These are phyloP conservation scores for Nemophila menziesii DNA, from an alignment of 257 asterid genomes.

Conservation along the genomic window DNA sequence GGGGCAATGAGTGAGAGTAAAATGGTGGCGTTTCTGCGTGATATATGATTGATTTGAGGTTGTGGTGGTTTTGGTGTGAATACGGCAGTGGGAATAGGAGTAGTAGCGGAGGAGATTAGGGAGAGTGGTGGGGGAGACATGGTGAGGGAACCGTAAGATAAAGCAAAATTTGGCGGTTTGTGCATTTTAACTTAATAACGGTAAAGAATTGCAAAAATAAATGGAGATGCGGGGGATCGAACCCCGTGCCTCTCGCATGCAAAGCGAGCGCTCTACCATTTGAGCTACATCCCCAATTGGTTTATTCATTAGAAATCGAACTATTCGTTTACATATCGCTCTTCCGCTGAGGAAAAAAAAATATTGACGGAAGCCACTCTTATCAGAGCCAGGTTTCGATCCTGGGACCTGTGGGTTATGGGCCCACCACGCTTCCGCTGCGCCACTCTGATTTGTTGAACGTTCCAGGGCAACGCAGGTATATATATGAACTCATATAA, in stretches of 20 bases:
- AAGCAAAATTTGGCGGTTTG: conserved; percentile 7
- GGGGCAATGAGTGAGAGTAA: conserved; percentile 32
- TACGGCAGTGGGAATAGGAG: conserved; percentile 21
- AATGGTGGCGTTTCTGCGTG: conserved; percentile 52
- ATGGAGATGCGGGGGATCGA: conserved; percentile 38
- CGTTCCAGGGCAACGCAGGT: too few species aligned
- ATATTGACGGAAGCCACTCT: background rate
- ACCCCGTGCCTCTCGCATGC: conserved; percentile 99
- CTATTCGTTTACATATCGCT: too few species aligned
- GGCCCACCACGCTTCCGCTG: conserved; percentile 98
- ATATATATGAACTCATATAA: too few species aligned
- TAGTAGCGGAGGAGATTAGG: conserved; percentile 19
- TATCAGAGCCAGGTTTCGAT: conserved; percentile 99
- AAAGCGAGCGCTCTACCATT: conserved; percentile 99
- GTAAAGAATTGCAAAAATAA: background rate
- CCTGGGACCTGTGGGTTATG: conserved; percentile 99
- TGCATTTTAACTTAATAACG: background rate
- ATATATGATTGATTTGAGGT: conserved; percentile 10
- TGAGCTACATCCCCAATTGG: conserved; percentile 82
- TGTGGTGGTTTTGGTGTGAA: conserved; percentile 13
- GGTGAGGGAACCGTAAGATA: background rate
- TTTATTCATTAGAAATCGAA: background rate
- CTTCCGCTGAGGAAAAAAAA: background rate
- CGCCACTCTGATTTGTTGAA: conserved; percentile 76
- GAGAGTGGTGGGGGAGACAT: conserved; percentile 28